Percentiles rank a stretch among this genome's conserved stretches.
These are phyloP conservation scores for Penicillium taxi DNA, from an alignment of 495 filamentous ascomycete species.

Conservation along the genomic window DNA sequence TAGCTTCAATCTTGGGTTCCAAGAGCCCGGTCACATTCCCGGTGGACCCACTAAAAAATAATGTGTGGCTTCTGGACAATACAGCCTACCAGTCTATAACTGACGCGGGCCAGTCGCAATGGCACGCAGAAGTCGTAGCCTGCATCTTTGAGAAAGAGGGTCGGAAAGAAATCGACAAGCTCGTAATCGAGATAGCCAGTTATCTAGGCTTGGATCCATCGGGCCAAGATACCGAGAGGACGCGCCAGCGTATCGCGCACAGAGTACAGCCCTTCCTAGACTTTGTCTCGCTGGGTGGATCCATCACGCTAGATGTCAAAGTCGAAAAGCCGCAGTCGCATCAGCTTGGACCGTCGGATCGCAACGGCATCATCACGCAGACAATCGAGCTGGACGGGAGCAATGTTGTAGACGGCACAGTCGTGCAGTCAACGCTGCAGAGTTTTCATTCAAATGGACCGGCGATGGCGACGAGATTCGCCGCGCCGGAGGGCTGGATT, in stretches of 20 bases:
- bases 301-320: conserved; percentile 51
- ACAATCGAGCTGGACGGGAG: conserved; percentile 32
- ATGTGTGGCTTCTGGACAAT: conserved; percentile 87
- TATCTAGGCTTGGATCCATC: conserved; percentile 58
- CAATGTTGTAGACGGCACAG: conserved; percentile 22
- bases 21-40: conserved; percentile 23
- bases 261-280: conserved; percentile 72
- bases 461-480: conserved; percentile 60
- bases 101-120: conserved; percentile 25
- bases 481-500: conserved; percentile 73
- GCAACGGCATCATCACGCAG: conserved; percentile 62
- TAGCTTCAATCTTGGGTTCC: conserved; percentile 21
- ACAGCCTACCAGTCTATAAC: conserved; percentile 58
- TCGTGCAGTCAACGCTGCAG: conserved; percentile 28
- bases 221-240: conserved; percentile 47
- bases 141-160: conserved; percentile 68
- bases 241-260: conserved; percentile 56
- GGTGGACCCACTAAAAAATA: conserved; percentile 46
- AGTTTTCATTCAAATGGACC: conserved; percentile 35
- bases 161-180: conserved; percentile 53
- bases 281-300: conserved; percentile 58
- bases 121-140: conserved; percentile 74
- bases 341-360: conserved; percentile 59
- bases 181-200: conserved; percentile 64
- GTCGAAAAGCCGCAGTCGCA: conserved; percentile 37